phyloP scores from a whole-genome alignment of 192 early-diverging fungal genomes.

The Podila minutissima region DNA sequence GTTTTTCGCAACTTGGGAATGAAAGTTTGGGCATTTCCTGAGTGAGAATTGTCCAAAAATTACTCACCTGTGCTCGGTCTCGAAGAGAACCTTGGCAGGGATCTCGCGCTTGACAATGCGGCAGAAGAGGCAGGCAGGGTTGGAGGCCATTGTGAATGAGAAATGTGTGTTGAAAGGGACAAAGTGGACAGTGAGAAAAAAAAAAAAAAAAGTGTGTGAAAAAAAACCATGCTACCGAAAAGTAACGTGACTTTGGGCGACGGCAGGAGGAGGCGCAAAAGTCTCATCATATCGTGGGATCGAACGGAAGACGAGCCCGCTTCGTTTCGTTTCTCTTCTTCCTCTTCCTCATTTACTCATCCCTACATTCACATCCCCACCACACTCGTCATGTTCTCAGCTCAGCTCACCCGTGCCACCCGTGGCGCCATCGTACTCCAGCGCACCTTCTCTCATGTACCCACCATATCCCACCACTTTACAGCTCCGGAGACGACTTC shows the following conservation, averaged over 20 bases:
- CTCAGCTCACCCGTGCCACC: neutral
- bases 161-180: slow-evolving; percentile 1
- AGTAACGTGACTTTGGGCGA: too few relatives aligned
- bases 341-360: neutral
- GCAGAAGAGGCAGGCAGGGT: slow-evolving; percentile 88
- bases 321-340: neutral
- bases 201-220: too few relatives aligned
- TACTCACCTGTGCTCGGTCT: slow-evolving; percentile 77
- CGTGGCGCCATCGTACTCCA: neutral
- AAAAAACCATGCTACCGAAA: too few relatives aligned
- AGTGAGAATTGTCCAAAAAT: neutral
- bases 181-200: neutral
- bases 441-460: too few relatives aligned
- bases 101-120: slow-evolving; percentile 89
- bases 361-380: neutral
- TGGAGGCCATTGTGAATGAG: slow-evolving; percentile 58
- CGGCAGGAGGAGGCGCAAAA: too few relatives aligned
- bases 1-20: slow-evolving; percentile 56
- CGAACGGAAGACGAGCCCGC: too few relatives aligned
- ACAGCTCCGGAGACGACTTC: too few relatives aligned
- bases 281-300: too few relatives aligned
- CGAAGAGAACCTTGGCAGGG: slow-evolving; percentile 82
- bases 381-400: neutral
- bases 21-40: slow-evolving; percentile 72
- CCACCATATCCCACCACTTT: too few relatives aligned